Conservation (phyloP, 345 rosid species). For the Salix suchowensis region DNA sequence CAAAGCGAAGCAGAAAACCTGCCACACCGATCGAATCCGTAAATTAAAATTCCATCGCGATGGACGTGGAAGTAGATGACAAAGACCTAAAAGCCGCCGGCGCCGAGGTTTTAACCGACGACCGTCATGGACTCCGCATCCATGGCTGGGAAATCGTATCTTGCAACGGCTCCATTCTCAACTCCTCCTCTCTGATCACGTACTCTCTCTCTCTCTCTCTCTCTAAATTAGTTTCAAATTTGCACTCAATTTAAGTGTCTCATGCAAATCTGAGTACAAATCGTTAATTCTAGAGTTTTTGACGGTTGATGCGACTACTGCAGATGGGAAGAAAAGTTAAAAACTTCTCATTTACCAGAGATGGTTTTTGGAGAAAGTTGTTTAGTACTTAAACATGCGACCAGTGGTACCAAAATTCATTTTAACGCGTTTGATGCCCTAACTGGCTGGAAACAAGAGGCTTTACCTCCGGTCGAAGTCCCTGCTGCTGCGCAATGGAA, state of each 20-base stretch:
- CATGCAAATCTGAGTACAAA: neutral
- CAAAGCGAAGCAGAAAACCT: neutral
- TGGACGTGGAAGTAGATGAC: conserved; percentile 66
- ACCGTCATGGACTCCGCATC: conserved; percentile 63
- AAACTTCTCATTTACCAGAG: conserved; percentile 79
- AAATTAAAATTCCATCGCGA: conserved; percentile 1
- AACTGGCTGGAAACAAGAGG: conserved; percentile 75
- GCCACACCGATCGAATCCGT: neutral
- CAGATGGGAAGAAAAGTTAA: conserved; percentile 85
- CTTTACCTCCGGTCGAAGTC: conserved; percentile 88
- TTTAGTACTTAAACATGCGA: conserved; percentile 53
- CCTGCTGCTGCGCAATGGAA: conserved; percentile 96
- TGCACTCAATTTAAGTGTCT: neutral
- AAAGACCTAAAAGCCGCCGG: conserved; percentile 65
- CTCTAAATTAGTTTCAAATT: neutral
- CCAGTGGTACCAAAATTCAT: conserved; percentile 57
- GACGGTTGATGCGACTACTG: neutral
- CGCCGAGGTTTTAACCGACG: conserved; percentile 60
- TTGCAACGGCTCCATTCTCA: conserved; percentile 66
- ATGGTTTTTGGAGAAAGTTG: conserved; percentile 88
- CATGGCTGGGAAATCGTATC: conserved; percentile 86
- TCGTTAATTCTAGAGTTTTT: neutral
- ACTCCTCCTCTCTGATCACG: conserved; percentile 50
- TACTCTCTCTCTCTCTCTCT: conserved; percentile 27
- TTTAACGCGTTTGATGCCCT: conserved; percentile 90